Conservation (phyloP, 2,329 filamentous ascomycete species). For the Cryphonectria naterciae region DNA sequence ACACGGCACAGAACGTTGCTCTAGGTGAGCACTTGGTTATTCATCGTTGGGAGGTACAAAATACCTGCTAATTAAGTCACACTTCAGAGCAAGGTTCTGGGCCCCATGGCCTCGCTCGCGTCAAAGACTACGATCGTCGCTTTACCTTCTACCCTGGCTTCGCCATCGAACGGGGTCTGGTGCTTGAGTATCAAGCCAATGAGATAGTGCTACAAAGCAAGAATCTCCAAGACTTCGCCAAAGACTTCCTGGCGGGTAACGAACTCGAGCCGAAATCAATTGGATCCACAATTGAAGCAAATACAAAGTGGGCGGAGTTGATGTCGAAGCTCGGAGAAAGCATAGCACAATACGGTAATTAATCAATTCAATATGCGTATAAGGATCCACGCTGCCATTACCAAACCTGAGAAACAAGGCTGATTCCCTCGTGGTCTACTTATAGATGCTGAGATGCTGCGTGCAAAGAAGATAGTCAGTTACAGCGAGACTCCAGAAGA, state of each 20-base stretch:
- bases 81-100: conserved; percentile 1
- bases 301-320: neutral
- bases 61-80: neutral
- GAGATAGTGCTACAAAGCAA: neutral
- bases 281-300: neutral
- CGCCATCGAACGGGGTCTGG: conserved; percentile 3
- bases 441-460: conserved; percentile 3
- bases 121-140: conserved; percentile 14
- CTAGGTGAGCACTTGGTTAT: neutral
- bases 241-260: neutral
- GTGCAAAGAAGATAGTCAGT: conserved; percentile 3
- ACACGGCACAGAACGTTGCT: neutral
- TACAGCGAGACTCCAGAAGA: neutral
- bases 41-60: neutral
- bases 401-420: neutral
- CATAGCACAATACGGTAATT: conserved; percentile 10
- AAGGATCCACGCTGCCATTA: neutral
- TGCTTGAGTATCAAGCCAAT: neutral
- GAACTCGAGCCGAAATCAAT: neutral
- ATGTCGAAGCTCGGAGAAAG: conserved; percentile 4
- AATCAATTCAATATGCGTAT: neutral
- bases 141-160: conserved; percentile 16
- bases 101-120: neutral
- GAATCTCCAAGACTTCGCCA: neutral
- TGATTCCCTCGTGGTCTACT: neutral